Conservation (phyloP, 176 grass and related monocot genomes). For the Aegilops bicornis region DNA sequence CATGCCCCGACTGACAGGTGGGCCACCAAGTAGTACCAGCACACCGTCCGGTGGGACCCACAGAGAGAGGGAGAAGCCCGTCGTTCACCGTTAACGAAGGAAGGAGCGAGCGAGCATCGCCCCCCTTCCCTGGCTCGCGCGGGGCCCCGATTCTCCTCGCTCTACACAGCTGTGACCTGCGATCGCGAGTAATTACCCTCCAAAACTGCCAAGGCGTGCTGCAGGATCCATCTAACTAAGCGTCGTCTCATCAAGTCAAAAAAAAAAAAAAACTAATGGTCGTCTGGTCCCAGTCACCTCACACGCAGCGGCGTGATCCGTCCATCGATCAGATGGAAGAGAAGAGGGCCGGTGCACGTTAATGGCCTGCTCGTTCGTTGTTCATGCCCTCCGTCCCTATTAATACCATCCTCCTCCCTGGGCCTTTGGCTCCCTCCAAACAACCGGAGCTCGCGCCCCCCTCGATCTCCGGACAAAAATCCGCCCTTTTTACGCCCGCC, state of each 20-base stretch:
- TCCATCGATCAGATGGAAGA: no score
- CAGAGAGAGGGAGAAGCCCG: neutral
- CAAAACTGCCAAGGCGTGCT: neutral
- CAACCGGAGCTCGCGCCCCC: constrained; percentile 16
- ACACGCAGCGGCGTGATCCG: no score
- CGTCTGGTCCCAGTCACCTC: neutral
- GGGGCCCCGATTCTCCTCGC: no score
- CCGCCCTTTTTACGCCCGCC: neutral
- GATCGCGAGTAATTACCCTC: neutral
- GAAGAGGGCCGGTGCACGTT: no score
- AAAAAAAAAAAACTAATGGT: neutral
- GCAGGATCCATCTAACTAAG: neutral
- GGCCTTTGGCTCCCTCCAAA: neutral
- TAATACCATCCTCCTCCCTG: constrained; percentile 23
- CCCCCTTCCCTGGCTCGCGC: no score
- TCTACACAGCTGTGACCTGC: neutral
- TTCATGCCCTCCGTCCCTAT: constrained; percentile 31
- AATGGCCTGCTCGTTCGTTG: no score
- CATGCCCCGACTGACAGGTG: neutral
- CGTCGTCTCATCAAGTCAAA: neutral
- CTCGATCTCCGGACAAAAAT: constrained; percentile 25
- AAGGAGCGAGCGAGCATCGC: no score
- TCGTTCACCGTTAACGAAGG: no score
- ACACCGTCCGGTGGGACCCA: neutral
- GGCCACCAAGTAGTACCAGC: neutral